phyloP scores from a whole-genome alignment of 345 rosid genomes.

The Salix suchowensis region DNA sequence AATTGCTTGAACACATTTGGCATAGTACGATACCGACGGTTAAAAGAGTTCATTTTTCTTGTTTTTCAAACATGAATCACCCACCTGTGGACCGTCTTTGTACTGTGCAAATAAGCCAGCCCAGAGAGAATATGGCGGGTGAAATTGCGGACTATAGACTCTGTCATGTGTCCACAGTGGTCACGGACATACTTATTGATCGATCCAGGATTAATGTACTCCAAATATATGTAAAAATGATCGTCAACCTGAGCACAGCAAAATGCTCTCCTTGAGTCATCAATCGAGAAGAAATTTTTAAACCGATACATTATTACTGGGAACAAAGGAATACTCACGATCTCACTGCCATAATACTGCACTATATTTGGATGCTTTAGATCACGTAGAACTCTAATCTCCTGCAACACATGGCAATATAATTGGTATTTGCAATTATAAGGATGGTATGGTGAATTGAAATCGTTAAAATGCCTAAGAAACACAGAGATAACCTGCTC shows the following conservation, averaged over 20 bases:
- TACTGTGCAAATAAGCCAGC: constrained; percentile 56
- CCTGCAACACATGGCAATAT: constrained; percentile 33
- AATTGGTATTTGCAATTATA: neutral
- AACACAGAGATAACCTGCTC: constrained; percentile 48
- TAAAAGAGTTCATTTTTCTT: neutral
- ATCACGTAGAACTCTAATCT: constrained; percentile 46
- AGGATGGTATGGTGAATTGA: neutral
- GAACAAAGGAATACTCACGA: constrained; percentile 30
- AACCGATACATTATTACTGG: neutral
- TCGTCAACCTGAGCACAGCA: constrained; percentile 47
- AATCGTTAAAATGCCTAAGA: neutral
- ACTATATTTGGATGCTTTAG: constrained; percentile 65
- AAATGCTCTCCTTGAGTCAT: constrained; percentile 8
- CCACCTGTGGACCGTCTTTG: constrained; percentile 67
- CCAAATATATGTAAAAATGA: constrained; percentile 59
- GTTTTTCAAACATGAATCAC: constrained; percentile 20
- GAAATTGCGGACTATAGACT: constrained; percentile 64
- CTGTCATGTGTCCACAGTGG: constrained; percentile 54
- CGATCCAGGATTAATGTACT: constrained; percentile 65
- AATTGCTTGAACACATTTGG: constrained; percentile 3
- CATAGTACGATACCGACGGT: neutral
- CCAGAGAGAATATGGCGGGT: constrained; percentile 71
- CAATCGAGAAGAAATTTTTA: constrained; percentile 2
- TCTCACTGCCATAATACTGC: constrained; percentile 68
- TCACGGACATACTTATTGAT: constrained; percentile 50